phyloP scores from a whole-genome alignment of 2,329 filamentous ascomycete genomes.

The Fusarium longipes region DNA sequence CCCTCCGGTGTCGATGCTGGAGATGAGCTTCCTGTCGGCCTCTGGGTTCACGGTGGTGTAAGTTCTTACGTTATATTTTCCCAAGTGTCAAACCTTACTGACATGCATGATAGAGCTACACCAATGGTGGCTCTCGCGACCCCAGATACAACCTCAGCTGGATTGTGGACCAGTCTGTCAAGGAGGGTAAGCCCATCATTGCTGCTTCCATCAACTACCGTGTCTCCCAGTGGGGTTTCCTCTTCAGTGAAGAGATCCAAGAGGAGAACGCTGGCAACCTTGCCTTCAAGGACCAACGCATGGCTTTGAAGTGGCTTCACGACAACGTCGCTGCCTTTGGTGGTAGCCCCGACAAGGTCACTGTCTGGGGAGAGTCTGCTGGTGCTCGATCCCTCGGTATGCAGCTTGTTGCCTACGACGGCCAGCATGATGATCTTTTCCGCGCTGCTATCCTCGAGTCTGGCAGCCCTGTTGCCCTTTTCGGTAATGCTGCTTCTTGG shows the following conservation, averaged over 20 bases:
- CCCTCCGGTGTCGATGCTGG: constrained; percentile 44
- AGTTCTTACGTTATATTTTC: constrained; percentile 1
- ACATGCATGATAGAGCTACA: constrained; percentile 36
- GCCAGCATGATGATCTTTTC: constrained; percentile 65
- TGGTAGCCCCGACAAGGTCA: constrained; percentile 59
- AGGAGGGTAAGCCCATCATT: constrained; percentile 61
- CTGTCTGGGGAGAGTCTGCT: constrained; percentile 65
- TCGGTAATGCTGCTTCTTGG: constrained; percentile 37
- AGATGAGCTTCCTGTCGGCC: constrained; percentile 63
- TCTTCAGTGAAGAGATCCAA: constrained; percentile 57
- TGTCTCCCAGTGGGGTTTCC: constrained; percentile 63
- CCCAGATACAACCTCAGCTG: constrained; percentile 70
- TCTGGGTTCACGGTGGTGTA: constrained; percentile 67
- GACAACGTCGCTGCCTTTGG: constrained; percentile 63
- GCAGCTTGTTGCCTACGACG: constrained; percentile 64
- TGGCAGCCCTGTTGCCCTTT: constrained; percentile 52
- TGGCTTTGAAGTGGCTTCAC: constrained; percentile 62
- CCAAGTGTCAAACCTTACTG: not conserved
- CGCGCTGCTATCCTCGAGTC: constrained; percentile 63
- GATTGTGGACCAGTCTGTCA: constrained; percentile 63
- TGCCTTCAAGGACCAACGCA: constrained; percentile 62
- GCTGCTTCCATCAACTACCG: constrained; percentile 64
- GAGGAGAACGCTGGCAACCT: constrained; percentile 60
- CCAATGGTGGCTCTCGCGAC: constrained; percentile 41
- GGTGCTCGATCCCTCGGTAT: constrained; percentile 62